Base-by-base conservation (phyloP, 208 protist species). In the Wallacemonas sp. region DNA sequence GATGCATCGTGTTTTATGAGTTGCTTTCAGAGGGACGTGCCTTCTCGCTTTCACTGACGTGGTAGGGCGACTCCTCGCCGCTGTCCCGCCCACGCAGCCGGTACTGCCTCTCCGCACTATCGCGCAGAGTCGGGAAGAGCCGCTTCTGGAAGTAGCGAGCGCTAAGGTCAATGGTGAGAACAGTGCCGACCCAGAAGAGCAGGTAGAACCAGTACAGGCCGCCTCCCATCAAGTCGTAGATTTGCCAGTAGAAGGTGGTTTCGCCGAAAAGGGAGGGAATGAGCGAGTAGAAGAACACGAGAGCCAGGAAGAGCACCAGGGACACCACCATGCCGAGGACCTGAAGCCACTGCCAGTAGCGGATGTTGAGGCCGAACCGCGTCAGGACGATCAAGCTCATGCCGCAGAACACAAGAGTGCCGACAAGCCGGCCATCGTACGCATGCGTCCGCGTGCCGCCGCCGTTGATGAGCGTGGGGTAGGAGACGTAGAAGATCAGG, bases 271-370 rank as follows among this genome's bases (percentile, higher is more conserved):
- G 29, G 0, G 67, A 77, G 4, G 83, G 77, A 26, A 95, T 81
- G 44, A 61, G 20, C 1, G 81, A 86, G 73, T 94, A 95, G 5
- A 87, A 26, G 2, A 90, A 18, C 4, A 94, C 44, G 11, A 95
- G 28, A 3, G 74, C 0, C 11, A 95, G 12, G 20, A 82, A 76
- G 36, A 89, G 31, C 2, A 89, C 2, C 3, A 80, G n/a, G 5
- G 85, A 92, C 18, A 91, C n/a, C 4, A 22, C 48, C 14, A 94
- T 67, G 11, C 89, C 89, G 11, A 87, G 10, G 18, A 75, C 46
- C 48, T 92, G 82, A 23, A 97, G 49, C 72, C 71, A 83, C 61
- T 87, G 83, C 89, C 89, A 95, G 73, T 89, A 93, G 42, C 81
- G 76, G 18, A 95, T 83, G 22, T 83, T 39, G 12, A 95, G 52